Evolutionary conservation across 306 rosid genomes (phyloP).

Genomic region (Lupinus albus): DNA sequence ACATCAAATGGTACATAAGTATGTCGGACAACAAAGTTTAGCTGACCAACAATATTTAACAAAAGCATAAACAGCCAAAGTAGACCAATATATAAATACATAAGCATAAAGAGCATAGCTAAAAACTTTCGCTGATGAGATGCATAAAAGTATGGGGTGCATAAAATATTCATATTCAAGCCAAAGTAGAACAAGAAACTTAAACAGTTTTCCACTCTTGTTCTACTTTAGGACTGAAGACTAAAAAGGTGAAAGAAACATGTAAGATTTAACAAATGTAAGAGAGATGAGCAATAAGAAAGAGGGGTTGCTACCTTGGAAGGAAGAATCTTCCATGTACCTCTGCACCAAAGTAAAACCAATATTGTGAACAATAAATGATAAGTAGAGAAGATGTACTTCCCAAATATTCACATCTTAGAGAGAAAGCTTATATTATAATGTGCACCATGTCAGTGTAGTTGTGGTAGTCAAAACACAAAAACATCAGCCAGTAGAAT

Average conservation of each 20-base stretch:
- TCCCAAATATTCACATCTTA: slow-evolving; percentile 26
- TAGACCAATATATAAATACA: slow-evolving; percentile 3
- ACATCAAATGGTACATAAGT: slow-evolving; percentile 29
- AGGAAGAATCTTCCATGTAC: slow-evolving; percentile 88
- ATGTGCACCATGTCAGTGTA: slow-evolving; percentile 27
- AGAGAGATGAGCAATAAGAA: slow-evolving; percentile 25
- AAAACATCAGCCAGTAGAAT: slow-evolving; percentile 13
- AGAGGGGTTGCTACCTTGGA: slow-evolving; percentile 64
- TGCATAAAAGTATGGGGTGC: slow-evolving; percentile 2
- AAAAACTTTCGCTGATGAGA: not conserved
- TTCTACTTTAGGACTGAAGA: slow-evolving; percentile 11
- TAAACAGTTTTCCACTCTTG: not conserved
- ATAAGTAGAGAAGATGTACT: slow-evolving; percentile 26
- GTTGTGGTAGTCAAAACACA: slow-evolving; percentile 23
- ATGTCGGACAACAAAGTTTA: not conserved
- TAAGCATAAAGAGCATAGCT: slow-evolving; percentile 7
- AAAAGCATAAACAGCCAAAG: slow-evolving; percentile 11
- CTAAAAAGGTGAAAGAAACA: not conserved
- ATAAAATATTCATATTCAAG: slow-evolving; percentile 18
- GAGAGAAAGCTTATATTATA: slow-evolving; percentile 23
- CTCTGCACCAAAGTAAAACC: slow-evolving; percentile 57
- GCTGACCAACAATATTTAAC: slow-evolving; percentile 2
- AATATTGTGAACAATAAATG: slow-evolving; percentile 30
- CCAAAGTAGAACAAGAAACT: slow-evolving; percentile 31
- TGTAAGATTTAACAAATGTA: slow-evolving; percentile 8